A percentile compares a stretch with the other conserved stretches of the same genome.
Evolutionary conservation across 2,329 filamentous ascomycete genomes (phyloP).

Genomic region (Pochonia chlamydosporia): DNA sequence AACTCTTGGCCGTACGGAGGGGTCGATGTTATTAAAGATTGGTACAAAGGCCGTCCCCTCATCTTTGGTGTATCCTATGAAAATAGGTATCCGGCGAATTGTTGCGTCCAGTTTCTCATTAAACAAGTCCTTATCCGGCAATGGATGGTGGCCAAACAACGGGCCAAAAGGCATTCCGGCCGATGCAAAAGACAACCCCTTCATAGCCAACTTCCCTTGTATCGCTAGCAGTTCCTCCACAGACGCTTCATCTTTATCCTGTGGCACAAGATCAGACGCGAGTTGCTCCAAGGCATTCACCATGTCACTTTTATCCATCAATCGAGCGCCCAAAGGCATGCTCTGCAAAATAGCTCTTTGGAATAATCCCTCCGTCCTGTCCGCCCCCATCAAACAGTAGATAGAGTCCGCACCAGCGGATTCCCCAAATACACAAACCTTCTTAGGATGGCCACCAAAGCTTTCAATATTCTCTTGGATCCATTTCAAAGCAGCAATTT

Average conservation of each 20-base stretch:
- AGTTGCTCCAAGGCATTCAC: too few relatives aligned
- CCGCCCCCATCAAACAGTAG: slow-evolving; percentile 10
- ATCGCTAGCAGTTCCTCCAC: slow-evolving; percentile 1
- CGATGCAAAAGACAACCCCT: slow-evolving; percentile 7
- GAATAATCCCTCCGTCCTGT: slow-evolving; percentile 8
- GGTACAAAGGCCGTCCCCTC: slow-evolving; percentile 8
- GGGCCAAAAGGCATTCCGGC: background rate
- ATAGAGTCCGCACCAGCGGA: slow-evolving; percentile 45
- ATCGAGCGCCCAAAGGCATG: slow-evolving; percentile 6
- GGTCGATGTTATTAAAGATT: background rate
- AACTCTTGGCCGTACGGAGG: background rate
- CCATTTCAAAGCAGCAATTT: slow-evolving; percentile 55
- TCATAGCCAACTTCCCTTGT: too few relatives aligned
- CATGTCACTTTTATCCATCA: too few relatives aligned
- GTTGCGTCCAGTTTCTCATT: slow-evolving; percentile 1
- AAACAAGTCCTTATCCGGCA: background rate
- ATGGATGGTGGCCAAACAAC: background rate
- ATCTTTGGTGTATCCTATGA: slow-evolving; percentile 6
- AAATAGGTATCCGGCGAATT: background rate
- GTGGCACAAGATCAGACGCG: too few relatives aligned
- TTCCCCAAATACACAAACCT: slow-evolving; percentile 40
- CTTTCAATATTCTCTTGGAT: slow-evolving; percentile 55
- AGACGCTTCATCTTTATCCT: too few relatives aligned
- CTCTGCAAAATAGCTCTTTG: slow-evolving; percentile 13
- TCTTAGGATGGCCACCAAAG: slow-evolving; percentile 60